Percentiles rank a stretch among this genome's conserved stretches.
phyloP scores from a whole-genome alignment of 768 basidiomycete genomes.

The Agrocybe pediades region DNA sequence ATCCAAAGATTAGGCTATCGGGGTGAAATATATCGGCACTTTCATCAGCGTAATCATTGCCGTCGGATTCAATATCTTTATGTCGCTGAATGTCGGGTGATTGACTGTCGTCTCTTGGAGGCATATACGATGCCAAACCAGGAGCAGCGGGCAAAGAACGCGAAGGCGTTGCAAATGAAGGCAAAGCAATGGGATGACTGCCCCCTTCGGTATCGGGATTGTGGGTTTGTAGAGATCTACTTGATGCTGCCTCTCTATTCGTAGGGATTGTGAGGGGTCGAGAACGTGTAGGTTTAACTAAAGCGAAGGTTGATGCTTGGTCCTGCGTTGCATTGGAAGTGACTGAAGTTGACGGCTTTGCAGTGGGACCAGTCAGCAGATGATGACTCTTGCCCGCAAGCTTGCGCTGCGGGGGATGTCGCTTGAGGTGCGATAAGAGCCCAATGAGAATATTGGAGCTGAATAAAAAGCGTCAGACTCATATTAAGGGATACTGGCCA shows the following conservation, averaged over 20 bases:
- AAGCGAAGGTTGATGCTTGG: conserved; percentile 20
- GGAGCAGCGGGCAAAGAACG: conserved; percentile 28
- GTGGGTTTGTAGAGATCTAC: conserved; percentile 4
- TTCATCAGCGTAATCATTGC: conserved; percentile 20
- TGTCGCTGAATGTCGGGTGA: conserved; percentile 2
- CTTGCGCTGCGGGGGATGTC: conserved; percentile 23
- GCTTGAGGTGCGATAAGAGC: conserved; percentile 69
- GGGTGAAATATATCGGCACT: conserved; percentile 13
- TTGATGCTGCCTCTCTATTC: conserved; percentile 1
- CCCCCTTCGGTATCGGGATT: conserved; percentile 7
- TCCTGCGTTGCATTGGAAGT: conserved; percentile 9
- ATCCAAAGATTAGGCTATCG: conserved; percentile 4
- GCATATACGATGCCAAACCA: conserved; percentile 15
- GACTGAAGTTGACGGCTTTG: conserved; percentile 10
- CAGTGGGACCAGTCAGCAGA: conserved; percentile 16
- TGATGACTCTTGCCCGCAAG: conserved; percentile 12
- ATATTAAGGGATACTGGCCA: conserved; percentile 5
- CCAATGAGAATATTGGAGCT: conserved; percentile 91
- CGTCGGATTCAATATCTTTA: conserved; percentile 25
- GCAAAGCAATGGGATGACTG: conserved; percentile 34
- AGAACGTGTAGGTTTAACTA: conserved; percentile 18
- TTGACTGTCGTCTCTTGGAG: conserved; percentile 3
- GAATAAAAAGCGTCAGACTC: conserved; percentile 29
- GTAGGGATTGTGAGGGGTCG: conserved; percentile 23
- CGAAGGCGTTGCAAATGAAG: conserved; percentile 41